A percentile compares a stretch with the other conserved stretches of the same genome.
Evolutionary conservation across 306 rosid species (phyloP).

Genomic region (Datisca glomerata): DNA sequence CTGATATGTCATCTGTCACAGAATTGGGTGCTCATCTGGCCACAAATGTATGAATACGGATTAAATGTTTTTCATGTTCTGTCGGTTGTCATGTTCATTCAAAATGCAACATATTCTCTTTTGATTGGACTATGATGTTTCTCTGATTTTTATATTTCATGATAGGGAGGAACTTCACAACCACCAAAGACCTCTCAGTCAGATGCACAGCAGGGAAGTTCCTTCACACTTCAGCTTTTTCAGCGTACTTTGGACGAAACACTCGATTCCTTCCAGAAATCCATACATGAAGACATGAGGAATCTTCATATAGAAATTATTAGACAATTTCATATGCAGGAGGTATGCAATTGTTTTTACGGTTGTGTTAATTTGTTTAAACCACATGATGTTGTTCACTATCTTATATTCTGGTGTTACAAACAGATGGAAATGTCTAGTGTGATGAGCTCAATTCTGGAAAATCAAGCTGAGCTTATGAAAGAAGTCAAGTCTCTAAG

Average conservation of each 20-base stretch:
- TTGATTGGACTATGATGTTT: conserved; percentile 3
- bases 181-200: conserved; percentile 42
- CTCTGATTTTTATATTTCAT: conserved; percentile 15
- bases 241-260: conserved; percentile 88
- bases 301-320: conserved; percentile 92
- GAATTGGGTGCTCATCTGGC: conserved; percentile 43
- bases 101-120: neutral
- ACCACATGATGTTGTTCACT: no score
- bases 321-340: conserved; percentile 92
- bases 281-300: conserved; percentile 80
- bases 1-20: conserved; percentile 36
- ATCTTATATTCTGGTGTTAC: conserved; percentile 11
- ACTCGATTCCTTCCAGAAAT: conserved; percentile 72
- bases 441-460: conserved; percentile 47
- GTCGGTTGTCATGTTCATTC: neutral
- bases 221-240: conserved; percentile 88
- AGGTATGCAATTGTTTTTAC: conserved; percentile 63
- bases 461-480: conserved; percentile 83
- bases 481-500: conserved; percentile 79
- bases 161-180: conserved; percentile 55
- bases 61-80: conserved; percentile 13
- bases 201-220: conserved; percentile 68
- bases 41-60: conserved; percentile 45
- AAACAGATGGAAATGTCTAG: conserved; percentile 59
- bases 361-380: no score